Base-by-base conservation (phyloP, 2,329 filamentous ascomycete genomes). In the Fusarium gaditjirri region DNA sequence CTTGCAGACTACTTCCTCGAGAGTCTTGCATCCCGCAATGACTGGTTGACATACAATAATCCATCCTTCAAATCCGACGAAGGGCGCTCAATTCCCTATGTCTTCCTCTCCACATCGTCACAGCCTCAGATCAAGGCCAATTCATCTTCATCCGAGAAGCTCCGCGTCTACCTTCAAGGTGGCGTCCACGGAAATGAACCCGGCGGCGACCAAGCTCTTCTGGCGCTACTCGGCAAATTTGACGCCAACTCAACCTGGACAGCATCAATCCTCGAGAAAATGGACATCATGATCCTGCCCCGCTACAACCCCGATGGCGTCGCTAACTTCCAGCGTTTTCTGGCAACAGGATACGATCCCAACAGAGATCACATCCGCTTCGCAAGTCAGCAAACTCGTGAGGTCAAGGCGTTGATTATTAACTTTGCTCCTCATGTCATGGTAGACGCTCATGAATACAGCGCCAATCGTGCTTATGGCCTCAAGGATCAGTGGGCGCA, bases 281-380 rank as follows among this genome's bases (percentile, higher is more conserved):
- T 79, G 67, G 77, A 79, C 23, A 79, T 79, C 14, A 59, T 77
- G 43, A 58, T 79, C 16, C 70, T 79, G 21, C 75, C 77, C 4
- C 75, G 77, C 2, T 79, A 78, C 25, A 79, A 79, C n/a, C 75
- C 75, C 1, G 77, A 79, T 19, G 77, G 77, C 9, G 76, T 79
- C 0, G 66, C 73, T 1, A 77, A 76, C 36, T 79, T 79, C 56
- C 77, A 79, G 43, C 72, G 76, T 2, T 62, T 75, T 21, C 70
- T 79, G 1, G 77, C 76, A 3, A 76, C 70, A 4, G 76, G 75
- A 9, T 69, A 78, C 2, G 77, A 79, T 14, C 76, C 77, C 3
- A 79, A 79, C 44, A 66, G 77, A 31, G 77, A 79, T 11, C 76
- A 78, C 33, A 77, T 75, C 12, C 76, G 77, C 21, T 76, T 78